phyloP scores from a whole-genome alignment of 768 basidiomycete species.

The Tylopilus intermedius region DNA sequence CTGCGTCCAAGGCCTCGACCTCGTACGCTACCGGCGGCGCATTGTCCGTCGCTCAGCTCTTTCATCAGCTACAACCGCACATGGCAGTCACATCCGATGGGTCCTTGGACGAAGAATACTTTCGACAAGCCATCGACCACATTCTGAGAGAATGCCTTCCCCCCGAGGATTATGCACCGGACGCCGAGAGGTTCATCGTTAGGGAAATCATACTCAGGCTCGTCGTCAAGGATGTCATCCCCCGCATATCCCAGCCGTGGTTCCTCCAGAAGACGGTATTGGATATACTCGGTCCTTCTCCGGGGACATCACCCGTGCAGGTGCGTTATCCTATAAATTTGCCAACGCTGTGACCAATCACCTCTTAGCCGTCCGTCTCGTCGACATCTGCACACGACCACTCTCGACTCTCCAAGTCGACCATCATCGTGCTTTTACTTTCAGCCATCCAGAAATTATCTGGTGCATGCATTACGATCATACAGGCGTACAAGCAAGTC shows the following conservation, averaged over 20 bases:
- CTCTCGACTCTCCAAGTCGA: constrained; percentile 44
- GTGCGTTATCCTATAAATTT: constrained; percentile 7
- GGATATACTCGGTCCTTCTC: constrained; percentile 53
- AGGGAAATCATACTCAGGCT: constrained; percentile 81
- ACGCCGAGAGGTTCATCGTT: constrained; percentile 71
- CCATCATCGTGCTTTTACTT: constrained; percentile 62
- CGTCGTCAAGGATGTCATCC: constrained; percentile 61
- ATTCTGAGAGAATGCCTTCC: constrained; percentile 72
- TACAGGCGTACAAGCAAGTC: constrained; percentile 63
- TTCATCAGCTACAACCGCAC: constrained; percentile 81
- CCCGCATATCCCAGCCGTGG: constrained; percentile 81
- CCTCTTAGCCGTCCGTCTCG: constrained; percentile 18
- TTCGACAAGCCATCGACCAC: constrained; percentile 74
- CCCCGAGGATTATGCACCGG: constrained; percentile 67
- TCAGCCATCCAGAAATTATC: constrained; percentile 72
- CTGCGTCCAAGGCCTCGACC: constrained; percentile 52
- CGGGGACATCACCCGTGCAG: constrained; percentile 21
- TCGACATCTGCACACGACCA: constrained; percentile 24
- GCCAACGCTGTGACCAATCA: not conserved
- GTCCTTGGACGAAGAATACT: constrained; percentile 66
- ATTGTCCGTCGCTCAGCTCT: constrained; percentile 58
- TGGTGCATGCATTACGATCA: constrained; percentile 60
- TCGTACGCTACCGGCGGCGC: constrained; percentile 70
- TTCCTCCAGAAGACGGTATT: constrained; percentile 74
- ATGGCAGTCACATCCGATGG: constrained; percentile 70